Base-by-base conservation (phyloP, 2,329 filamentous ascomycete species). In the Fusarium pseudocircinatum region DNA sequence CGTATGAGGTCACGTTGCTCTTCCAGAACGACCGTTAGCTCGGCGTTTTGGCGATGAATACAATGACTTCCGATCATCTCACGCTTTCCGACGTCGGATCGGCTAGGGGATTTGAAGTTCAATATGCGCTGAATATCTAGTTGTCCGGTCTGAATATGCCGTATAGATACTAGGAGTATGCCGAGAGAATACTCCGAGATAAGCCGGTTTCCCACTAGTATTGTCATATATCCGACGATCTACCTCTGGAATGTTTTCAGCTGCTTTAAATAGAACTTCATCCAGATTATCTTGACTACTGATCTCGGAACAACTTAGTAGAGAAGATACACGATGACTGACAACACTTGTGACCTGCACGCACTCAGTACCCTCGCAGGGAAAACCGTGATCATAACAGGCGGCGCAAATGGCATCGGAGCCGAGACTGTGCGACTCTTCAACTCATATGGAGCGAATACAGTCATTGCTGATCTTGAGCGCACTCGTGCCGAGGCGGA, bases 231-330 rank as follows among this genome's bases (percentile, higher is more conserved):
- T 7, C 20, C 20, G 4, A 24, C 3, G 9, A n/a, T 3, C 3
- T n/a, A 11, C 0, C 9, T 16, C 20, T n/a, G 14, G 13, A 2
- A 3, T 15, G 1, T 18, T 10, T 39, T 7, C 15, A 22, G 3
- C 1, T n/a, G 5, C 10, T n/a, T n/a, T 39, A 39, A 7, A 7
- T n/a, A 10, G 0, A 13, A n/a, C 0, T 11, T 5, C 11, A 0
- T 6, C 46, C 46, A 36, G 4, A 11, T 2, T 4, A 13, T 22
- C 18, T 15, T 26, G 1, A 4, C 16, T 26, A 16, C 18, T 12
- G 7, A 30, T 11, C 30, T 30, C 30, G 30, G 30, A 30, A 30
- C 9, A 30, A 7, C 8, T 28, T 3, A 14, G 7, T 11, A 32
- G 12, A 4, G 1, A n/a, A 15, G 12, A 0, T 28, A 5, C 6